Conservation (phyloP, 2,329 filamentous ascomycete species). For the Colletotrichum coccodes region DNA sequence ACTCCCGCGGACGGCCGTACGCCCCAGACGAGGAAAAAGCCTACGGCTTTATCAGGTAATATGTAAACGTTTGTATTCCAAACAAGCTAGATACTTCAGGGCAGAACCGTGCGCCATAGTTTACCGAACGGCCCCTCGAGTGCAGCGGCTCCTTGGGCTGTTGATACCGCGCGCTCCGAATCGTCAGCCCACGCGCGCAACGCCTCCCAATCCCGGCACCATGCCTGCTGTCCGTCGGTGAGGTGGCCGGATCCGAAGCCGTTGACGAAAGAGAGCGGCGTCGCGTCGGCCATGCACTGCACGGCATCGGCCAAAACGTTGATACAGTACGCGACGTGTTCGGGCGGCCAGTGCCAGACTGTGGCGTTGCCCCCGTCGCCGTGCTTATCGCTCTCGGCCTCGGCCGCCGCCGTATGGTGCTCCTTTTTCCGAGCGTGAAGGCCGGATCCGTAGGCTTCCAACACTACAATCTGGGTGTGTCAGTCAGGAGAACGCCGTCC, state of each 20-base stretch:
- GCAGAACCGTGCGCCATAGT: not conserved
- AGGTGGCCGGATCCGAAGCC: not conserved
- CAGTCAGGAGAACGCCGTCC: too few relatives aligned
- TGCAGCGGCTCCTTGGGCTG: not conserved
- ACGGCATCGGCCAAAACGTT: not conserved
- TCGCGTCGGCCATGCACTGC: not conserved
- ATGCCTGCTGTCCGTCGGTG: not conserved
- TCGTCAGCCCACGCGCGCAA: not conserved
- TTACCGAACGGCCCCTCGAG: not conserved
- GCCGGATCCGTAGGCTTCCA: not conserved
- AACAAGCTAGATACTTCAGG: not conserved
- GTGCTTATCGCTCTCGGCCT: too few relatives aligned
- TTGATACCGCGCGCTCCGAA: not conserved
- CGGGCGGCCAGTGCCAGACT: slow-evolving; percentile 9
- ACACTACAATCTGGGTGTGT: not conserved
- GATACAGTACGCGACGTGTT: slow-evolving; percentile 9
- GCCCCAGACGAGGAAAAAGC: too few relatives aligned
- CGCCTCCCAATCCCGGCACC: not conserved
- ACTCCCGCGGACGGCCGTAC: too few relatives aligned
- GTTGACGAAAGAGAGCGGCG: slow-evolving; percentile 4
- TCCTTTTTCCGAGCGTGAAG: too few relatives aligned
- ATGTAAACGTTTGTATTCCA: too few relatives aligned
- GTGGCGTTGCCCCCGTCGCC: too few relatives aligned
- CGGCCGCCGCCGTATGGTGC: too few relatives aligned
- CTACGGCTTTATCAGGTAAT: too few relatives aligned